Conservation (phyloP, 805 yeast genomes). For the Debaryomyces hansenii region DNA sequence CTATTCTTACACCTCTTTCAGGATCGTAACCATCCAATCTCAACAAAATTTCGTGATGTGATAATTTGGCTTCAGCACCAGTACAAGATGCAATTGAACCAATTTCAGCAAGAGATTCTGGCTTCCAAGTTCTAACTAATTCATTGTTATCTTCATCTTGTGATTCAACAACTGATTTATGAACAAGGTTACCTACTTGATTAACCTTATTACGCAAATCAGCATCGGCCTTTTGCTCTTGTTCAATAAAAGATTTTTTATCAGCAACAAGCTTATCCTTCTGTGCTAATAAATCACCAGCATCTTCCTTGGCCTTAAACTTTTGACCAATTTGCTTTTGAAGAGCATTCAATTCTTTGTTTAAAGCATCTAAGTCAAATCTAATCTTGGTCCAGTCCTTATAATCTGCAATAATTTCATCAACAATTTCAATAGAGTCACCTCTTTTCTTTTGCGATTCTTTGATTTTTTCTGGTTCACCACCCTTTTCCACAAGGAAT, state of each 20-base stretch:
- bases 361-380: slow-evolving; percentile 85
- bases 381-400: slow-evolving; percentile 82
- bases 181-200: slow-evolving; percentile 91
- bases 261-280: slow-evolving; percentile 73
- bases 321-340: slow-evolving; percentile 93
- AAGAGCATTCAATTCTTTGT: slow-evolving; percentile 82
- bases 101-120: slow-evolving; percentile 61
- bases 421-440: slow-evolving; percentile 90
- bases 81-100: slow-evolving; percentile 75
- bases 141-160: slow-evolving; percentile 90
- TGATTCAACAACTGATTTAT: slow-evolving; percentile 84
- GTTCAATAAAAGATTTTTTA: slow-evolving; percentile 63
- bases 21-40: slow-evolving; percentile 98
- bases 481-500: slow-evolving; percentile 95
- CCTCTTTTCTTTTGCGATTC: slow-evolving; percentile 93
- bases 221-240: slow-evolving; percentile 79
- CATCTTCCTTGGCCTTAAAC: slow-evolving; percentile 94
- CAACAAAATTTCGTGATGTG: slow-evolving; percentile 93
- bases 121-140: slow-evolving; percentile 83
- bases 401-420: slow-evolving; percentile 89
- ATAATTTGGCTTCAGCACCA: slow-evolving; percentile 71
- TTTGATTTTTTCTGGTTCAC: slow-evolving; percentile 86
- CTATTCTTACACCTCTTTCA: slow-evolving; percentile 95
- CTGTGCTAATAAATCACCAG: slow-evolving; percentile 74
- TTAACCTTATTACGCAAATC: slow-evolving; percentile 78